Evolutionary conservation across 768 basidiomycete species (phyloP).

Genomic region (Tylopilus subfusipes): DNA sequence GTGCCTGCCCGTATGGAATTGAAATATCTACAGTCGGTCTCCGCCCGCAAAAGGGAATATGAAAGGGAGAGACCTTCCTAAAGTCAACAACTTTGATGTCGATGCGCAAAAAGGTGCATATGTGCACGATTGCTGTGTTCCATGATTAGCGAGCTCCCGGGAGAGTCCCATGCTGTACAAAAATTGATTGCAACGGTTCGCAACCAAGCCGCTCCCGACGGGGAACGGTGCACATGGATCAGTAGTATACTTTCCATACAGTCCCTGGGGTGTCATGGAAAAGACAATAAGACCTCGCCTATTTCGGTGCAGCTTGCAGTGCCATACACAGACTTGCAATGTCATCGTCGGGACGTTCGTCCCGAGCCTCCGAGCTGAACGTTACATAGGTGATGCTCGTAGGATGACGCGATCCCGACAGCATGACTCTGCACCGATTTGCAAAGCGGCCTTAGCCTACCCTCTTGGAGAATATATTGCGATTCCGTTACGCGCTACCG

Average conservation of each 20-base stretch:
- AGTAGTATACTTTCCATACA: neutral
- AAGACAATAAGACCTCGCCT: slow-evolving; percentile 12
- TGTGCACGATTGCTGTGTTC: neutral
- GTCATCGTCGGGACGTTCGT: neutral
- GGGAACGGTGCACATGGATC: neutral
- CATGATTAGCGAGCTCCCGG: neutral
- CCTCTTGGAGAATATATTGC: neutral
- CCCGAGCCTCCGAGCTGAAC: neutral
- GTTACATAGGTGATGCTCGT: no score
- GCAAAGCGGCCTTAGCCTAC: neutral
- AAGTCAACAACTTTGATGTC: neutral
- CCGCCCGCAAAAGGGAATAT: slow-evolving; percentile 12
- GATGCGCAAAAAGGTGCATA: slow-evolving; percentile 3
- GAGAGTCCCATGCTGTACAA: neutral
- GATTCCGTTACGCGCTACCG: neutral
- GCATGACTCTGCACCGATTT: neutral
- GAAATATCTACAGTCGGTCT: no score
- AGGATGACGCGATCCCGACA: neutral
- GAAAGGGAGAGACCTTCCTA: neutral
- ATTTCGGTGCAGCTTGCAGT: neutral
- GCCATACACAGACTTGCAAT: no score
- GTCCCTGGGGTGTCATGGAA: neutral
- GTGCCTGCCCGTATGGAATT: neutral
- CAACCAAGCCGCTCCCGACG: neutral
- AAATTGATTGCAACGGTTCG: neutral